Percentiles rank a stretch among this genome's conserved stretches.
phyloP scores from a whole-genome alignment of 805 yeast species.

The Suhomyces pyralidae region DNA sequence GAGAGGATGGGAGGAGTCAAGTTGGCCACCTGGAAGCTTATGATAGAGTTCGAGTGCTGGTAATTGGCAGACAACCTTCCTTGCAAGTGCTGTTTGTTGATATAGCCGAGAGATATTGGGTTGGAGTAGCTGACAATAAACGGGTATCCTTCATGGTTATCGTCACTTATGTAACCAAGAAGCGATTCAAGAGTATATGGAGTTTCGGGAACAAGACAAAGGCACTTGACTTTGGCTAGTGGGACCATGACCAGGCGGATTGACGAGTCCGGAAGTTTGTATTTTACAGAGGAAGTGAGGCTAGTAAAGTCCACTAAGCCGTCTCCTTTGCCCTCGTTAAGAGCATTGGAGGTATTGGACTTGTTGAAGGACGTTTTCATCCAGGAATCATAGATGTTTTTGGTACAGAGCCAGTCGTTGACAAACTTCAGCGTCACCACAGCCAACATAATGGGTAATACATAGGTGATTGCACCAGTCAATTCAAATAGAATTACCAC shows the following conservation, averaged over 20 bases:
- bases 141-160: constrained; percentile 46
- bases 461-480: constrained; percentile 83
- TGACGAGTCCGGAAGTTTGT: constrained; percentile 32
- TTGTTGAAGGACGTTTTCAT: constrained; percentile 29
- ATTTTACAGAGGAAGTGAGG: constrained; percentile 24
- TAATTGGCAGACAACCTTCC: constrained; percentile 4
- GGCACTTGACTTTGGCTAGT: constrained; percentile 21
- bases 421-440: constrained; percentile 72
- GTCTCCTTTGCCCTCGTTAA: constrained; percentile 36
- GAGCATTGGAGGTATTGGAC: not conserved
- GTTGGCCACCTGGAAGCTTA: constrained; percentile 22
- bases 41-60: not conserved
- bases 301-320: constrained; percentile 35
- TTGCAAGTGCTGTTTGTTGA: constrained; percentile 27
- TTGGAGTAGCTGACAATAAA: constrained; percentile 21
- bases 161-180: constrained; percentile 17
- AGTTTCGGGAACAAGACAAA: constrained; percentile 20
- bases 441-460: constrained; percentile 80
- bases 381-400: constrained; percentile 62
- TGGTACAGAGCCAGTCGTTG: constrained; percentile 58
- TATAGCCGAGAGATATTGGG: constrained; percentile 34
- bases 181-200: constrained; percentile 24
- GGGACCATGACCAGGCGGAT: constrained; percentile 32
- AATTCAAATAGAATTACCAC: constrained; percentile 94
- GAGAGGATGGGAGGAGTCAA: constrained; percentile 18